phyloP scores from a whole-genome alignment of 257 asterid genomes.

The Nicotiana otophora region DNA sequence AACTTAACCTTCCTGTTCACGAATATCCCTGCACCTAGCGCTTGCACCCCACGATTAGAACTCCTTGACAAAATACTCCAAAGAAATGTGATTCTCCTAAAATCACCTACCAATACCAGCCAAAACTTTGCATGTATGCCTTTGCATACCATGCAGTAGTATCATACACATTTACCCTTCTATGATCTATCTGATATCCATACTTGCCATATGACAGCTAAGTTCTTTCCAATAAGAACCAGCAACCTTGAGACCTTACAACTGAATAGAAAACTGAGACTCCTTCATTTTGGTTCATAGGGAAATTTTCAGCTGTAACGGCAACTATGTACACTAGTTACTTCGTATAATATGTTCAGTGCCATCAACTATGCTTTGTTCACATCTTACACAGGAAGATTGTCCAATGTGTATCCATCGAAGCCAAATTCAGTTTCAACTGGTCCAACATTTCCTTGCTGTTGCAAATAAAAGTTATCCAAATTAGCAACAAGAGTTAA shows the following conservation, averaged over 20 bases:
- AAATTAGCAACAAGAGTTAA: background rate
- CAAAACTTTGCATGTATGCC: slow-evolving; percentile 42
- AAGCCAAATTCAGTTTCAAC: slow-evolving; percentile 63
- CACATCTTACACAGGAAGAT: slow-evolving; percentile 52
- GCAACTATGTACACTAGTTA: slow-evolving; percentile 43
- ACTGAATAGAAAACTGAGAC: background rate
- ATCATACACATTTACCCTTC: slow-evolving; percentile 22
- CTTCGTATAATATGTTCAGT: background rate
- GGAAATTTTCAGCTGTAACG: slow-evolving; percentile 22
- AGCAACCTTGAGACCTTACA: background rate
- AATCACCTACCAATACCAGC: slow-evolving; percentile 37
- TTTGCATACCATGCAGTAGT: slow-evolving; percentile 39
- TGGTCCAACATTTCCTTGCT: slow-evolving; percentile 54
- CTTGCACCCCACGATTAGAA: slow-evolving; percentile 5
- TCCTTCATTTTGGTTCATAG: background rate
- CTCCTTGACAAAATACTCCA: slow-evolving; percentile 3
- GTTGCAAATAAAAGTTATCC: slow-evolving; percentile 12
- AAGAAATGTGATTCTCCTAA: slow-evolving; percentile 19
- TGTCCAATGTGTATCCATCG: slow-evolving; percentile 59
- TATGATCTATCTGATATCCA: background rate
- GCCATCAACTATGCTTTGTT: background rate
- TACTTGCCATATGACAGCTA: background rate
- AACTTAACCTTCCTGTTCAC: slow-evolving; percentile 3
- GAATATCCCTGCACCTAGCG: slow-evolving; percentile 17
- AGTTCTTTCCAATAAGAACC: background rate